Conservation (phyloP, 2,329 filamentous ascomycete species). For the Botryosphaeria dothidea region DNA sequence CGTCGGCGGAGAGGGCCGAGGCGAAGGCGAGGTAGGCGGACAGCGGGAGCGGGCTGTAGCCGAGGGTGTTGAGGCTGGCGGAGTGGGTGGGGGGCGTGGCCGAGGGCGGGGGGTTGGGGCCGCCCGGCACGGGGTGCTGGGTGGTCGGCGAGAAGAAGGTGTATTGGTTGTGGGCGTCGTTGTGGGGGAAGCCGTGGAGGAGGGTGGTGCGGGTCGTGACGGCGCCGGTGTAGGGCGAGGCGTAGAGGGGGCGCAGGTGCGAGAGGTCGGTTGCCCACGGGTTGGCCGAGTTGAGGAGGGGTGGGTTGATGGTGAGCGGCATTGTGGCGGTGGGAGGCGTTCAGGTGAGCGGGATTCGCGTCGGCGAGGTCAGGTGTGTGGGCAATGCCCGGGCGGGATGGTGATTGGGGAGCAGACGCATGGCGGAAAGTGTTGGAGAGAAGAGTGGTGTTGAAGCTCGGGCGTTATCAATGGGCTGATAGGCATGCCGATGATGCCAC, state of each 20-base stretch:
- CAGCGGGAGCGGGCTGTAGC: conserved; percentile 69
- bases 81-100: conserved; percentile 26
- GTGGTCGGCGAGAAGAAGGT: conserved; percentile 60
- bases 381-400: neutral
- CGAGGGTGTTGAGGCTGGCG: conserved; percentile 65
- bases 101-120: neutral
- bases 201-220: conserved; percentile 74
- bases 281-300: conserved; percentile 72
- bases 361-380: neutral
- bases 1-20: conserved; percentile 44
- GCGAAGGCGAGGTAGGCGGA: conserved; percentile 61
- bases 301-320: conserved; percentile 58
- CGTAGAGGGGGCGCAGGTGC: conserved; percentile 64
- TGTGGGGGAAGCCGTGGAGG: conserved; percentile 64
- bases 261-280: conserved; percentile 71
- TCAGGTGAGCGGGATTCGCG: neutral
- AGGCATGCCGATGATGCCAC: neutral
- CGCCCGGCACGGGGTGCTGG: conserved; percentile 23
- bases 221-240: conserved; percentile 65
- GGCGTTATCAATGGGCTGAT: neutral
- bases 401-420: neutral
- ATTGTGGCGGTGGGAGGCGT: neutral
- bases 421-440: neutral
- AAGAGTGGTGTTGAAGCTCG: neutral
- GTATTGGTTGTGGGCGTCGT: conserved; percentile 62